These are phyloP conservation scores for Ajuga reptans DNA, from an alignment of 305 asterid species.

Conservation along the genomic window DNA sequence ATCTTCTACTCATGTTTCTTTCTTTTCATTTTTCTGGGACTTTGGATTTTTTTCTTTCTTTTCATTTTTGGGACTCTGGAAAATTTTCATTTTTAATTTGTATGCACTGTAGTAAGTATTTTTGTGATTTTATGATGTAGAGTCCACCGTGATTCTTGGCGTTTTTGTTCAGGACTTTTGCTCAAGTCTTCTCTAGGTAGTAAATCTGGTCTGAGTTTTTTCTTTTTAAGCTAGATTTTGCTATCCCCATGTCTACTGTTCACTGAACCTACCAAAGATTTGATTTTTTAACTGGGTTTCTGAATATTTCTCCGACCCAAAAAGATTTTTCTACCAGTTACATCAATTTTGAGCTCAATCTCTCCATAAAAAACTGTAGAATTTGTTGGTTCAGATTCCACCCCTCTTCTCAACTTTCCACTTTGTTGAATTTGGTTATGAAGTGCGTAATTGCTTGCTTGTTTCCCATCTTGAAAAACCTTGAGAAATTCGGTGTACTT, in stretches of 20 bases:
- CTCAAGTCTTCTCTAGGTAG: slow-evolving; percentile 16
- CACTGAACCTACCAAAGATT: slow-evolving; percentile 32
- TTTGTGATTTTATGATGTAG: slow-evolving; percentile 44
- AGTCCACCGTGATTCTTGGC: slow-evolving; percentile 21
- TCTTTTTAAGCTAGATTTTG: slow-evolving; percentile 19
- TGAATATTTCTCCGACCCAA: slow-evolving; percentile 8
- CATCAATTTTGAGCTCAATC: slow-evolving; percentile 24
- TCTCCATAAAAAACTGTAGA: background rate
- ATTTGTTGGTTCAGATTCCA: slow-evolving; percentile 22
- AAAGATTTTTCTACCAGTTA: slow-evolving; percentile 9
- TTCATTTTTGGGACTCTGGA: background rate
- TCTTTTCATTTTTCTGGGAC: background rate
- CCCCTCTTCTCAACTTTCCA: slow-evolving; percentile 11
- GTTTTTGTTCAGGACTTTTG: slow-evolving; percentile 18
- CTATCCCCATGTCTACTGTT: slow-evolving; percentile 32
- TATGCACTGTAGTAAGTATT: background rate
- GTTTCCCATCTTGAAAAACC: slow-evolving; percentile 36
- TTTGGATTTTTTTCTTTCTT: background rate
- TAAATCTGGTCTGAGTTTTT: slow-evolving; percentile 34
- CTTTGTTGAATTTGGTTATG: slow-evolving; percentile 33
- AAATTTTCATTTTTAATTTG: background rate
- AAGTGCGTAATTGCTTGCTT: slow-evolving; percentile 30
- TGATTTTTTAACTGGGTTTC: slow-evolving; percentile 28
- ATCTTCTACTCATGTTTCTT: background rate
- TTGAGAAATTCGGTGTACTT: slow-evolving; percentile 30